These are phyloP conservation scores for Lipomyces sp. DNA, from an alignment of 805 yeast genomes.

Conservation along the genomic window DNA sequence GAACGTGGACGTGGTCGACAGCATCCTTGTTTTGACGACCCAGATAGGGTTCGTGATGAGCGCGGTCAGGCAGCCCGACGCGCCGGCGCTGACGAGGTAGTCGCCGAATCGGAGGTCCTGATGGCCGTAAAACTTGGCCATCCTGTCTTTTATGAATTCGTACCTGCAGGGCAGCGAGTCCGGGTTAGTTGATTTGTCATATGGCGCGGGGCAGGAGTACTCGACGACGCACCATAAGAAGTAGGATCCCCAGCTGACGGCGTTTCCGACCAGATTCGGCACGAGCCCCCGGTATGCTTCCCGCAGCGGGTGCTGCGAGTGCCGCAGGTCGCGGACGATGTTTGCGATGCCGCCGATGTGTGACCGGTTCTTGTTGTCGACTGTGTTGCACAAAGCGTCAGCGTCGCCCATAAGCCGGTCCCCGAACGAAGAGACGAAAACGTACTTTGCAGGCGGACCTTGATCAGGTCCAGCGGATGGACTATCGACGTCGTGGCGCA, in stretches of 20 bases:
- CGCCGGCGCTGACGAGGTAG: conserved; percentile 54
- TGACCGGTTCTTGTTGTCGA: conserved; percentile 8
- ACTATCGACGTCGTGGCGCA: conserved; percentile 70
- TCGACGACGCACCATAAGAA: conserved; percentile 63
- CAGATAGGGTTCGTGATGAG: conserved; percentile 86
- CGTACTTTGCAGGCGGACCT: conserved; percentile 66
- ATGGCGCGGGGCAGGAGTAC: neutral
- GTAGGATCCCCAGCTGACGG: conserved; percentile 85
- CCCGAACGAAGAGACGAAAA: no score
- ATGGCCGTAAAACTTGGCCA: neutral
- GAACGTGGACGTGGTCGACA: conserved; percentile 37
- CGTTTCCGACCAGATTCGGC: conserved; percentile 79
- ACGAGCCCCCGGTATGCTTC: conserved; percentile 69
- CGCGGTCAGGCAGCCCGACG: conserved; percentile 75
- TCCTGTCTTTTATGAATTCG: conserved; percentile 13
- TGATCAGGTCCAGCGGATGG: conserved; percentile 87
- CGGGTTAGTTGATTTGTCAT: no score
- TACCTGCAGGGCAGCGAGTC: conserved; percentile 11
- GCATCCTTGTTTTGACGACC: conserved; percentile 89
- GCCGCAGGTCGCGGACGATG: conserved; percentile 9
- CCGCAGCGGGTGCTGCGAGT: conserved; percentile 20
- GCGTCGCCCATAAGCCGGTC: no score
- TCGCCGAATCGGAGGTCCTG: conserved; percentile 43
- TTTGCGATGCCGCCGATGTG: conserved; percentile 12
- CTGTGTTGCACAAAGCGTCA: neutral